These are phyloP conservation scores for Cornus suecica DNA, from an alignment of 148 eudicot species.

Conservation along the genomic window DNA sequence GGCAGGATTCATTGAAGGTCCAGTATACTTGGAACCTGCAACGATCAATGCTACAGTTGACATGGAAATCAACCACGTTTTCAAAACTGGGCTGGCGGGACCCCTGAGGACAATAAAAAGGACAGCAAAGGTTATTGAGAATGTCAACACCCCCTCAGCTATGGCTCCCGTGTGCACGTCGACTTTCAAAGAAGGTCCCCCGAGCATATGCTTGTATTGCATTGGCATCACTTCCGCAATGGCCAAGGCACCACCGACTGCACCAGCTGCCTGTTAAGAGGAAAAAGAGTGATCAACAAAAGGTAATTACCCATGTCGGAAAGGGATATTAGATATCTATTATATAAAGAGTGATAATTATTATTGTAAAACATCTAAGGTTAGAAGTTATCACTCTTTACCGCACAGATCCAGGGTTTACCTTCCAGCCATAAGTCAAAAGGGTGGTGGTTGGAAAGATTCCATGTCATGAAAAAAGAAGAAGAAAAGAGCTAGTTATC, in stretches of 20 bases:
- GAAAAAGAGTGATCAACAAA: background rate
- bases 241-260: constrained; percentile 74
- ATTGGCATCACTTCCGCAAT: constrained; percentile 70
- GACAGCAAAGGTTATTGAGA: constrained; percentile 61
- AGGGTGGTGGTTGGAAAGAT: too few relatives aligned
- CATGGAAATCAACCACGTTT: constrained; percentile 71
- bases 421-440: too few relatives aligned
- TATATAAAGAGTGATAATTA: too few relatives aligned
- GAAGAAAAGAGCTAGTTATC: too few relatives aligned
- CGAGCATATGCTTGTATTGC: constrained; percentile 73
- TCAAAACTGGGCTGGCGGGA: constrained; percentile 46
- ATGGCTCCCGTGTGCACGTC: constrained; percentile 84
- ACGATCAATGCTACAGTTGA: constrained; percentile 65
- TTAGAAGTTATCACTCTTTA: too few relatives aligned
- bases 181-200: constrained; percentile 81
- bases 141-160: constrained; percentile 82
- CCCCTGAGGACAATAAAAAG: constrained; percentile 62
- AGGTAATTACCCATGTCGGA: too few relatives aligned
- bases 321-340: too few relatives aligned
- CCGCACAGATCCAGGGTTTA: too few relatives aligned
- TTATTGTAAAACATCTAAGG: background rate
- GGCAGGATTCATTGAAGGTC: constrained; percentile 95
- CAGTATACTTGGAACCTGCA: constrained; percentile 70
- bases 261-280: constrained; percentile 71
- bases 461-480: too few relatives aligned